Conservation (phyloP, 345 rosid genomes). For the Rhizophora apiculata region DNA sequence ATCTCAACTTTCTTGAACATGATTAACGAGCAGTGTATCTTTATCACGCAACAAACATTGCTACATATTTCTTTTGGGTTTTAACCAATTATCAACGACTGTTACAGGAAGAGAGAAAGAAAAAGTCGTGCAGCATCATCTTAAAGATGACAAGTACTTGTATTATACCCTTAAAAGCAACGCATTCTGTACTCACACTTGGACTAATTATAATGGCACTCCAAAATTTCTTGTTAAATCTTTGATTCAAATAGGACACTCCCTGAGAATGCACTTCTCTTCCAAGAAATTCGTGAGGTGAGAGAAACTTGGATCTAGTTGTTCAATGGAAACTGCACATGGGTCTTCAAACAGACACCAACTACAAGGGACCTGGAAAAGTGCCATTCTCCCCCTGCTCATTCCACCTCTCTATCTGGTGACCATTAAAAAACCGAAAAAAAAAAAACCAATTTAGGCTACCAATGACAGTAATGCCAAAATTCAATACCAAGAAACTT, state of each 20-base stretch:
- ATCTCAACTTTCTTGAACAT: background rate
- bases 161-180: background rate
- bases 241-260: conserved; percentile 13
- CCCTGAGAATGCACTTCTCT: conserved; percentile 26
- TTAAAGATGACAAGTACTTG: conserved; percentile 10
- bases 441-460: background rate
- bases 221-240: conserved; percentile 38
- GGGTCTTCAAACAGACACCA: conserved; percentile 15
- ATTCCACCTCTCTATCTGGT: conserved; percentile 85
- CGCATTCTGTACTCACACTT: conserved; percentile 14
- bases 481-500: background rate
- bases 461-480: background rate
- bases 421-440: background rate
- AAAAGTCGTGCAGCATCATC: background rate
- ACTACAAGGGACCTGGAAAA: conserved; percentile 93
- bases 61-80: background rate
- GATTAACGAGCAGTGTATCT: background rate
- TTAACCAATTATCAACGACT: conserved; percentile 2
- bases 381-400: conserved; percentile 98
- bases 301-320: conserved; percentile 5
- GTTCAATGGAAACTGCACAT: background rate
- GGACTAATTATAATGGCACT: conserved; percentile 21
- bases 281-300: conserved; percentile 21
- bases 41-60: conserved; percentile 1
- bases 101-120: background rate